Evolutionary conservation across 1,139 yeast species (phyloP), one percentile per base, ranked within the genome.

Genomic region (Entelexis paramagnoliae): DNA sequence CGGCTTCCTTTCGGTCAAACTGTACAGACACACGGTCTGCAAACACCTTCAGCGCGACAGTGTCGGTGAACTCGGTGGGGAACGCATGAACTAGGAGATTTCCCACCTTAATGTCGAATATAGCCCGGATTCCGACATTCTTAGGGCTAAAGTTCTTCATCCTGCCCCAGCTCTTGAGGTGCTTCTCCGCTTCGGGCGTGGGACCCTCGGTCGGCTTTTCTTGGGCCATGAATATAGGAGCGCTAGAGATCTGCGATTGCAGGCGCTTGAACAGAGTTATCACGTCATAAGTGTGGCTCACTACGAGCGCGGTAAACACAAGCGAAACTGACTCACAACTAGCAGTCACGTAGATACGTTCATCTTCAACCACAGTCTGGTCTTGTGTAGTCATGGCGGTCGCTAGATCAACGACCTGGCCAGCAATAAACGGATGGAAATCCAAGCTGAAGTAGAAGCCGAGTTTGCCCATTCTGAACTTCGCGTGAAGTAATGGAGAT

Each of bases 291-390:
- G 86, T 70, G 61, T 83, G 87, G 0, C 95, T 82, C 0, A 94
- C 93, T 0, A 94, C 82, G 60, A 91, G 73, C 0, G 95, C 86
- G 0, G 97, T 88, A 53, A 83, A 72, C 60, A 77, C 85, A 1
- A 86, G 61, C 53, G 77, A 79, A 13, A 82, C 72, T 0, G 78
- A 72, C 3, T 73, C 79, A 58, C 84, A 75, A 17, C 74, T 72
- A 1, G 80, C 72, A 2, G 74, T 70, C 1, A 80, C 84, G 54
- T 76, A 76, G 20, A 89, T 69, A 62, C 87, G 52, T 78, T 78
- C 28, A 73, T 61, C 56, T 8, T 32, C 41, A 2, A 48, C 59
- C 13, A 34, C 24, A 4, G 30, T 28, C 16, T 30, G 61, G 75
- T 78, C 64, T 62, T 83, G 86, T 63, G 89, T 89, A 63, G 76